Evolutionary conservation across 208 protist genomes (phyloP).

Genomic region (Leishmania major): DNA sequence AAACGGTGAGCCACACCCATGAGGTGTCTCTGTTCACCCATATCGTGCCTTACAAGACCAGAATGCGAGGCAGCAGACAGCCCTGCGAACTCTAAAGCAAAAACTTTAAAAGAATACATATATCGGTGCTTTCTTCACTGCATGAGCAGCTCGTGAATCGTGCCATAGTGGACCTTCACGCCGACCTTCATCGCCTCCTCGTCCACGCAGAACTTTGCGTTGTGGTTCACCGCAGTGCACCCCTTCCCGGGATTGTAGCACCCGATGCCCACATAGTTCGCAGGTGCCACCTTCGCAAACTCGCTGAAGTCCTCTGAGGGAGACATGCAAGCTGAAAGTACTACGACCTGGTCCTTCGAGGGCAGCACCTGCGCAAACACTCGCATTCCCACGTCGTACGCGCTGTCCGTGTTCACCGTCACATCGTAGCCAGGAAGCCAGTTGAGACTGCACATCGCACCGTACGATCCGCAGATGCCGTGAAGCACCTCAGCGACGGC

Average conservation of each 20-base stretch:
- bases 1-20: neutral
- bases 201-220: constrained; percentile 51
- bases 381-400: constrained; percentile 41
- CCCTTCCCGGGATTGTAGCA: constrained; percentile 36
- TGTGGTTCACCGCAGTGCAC: constrained; percentile 46
- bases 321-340: constrained; percentile 26
- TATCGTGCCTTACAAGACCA: neutral
- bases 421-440: constrained; percentile 47
- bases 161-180: constrained; percentile 37
- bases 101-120: neutral
- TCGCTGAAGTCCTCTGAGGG: constrained; percentile 58
- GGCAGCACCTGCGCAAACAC: constrained; percentile 35
- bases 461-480: constrained; percentile 31
- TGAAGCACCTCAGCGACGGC: constrained; percentile 37
- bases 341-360: constrained; percentile 31
- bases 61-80: neutral
- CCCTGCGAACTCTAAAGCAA: neutral
- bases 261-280: constrained; percentile 54
- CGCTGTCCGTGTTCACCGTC: constrained; percentile 43
- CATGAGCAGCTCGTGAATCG: constrained; percentile 23
- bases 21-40: neutral
- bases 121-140: neutral
- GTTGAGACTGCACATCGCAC: constrained; percentile 36
- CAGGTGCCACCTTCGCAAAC: constrained; percentile 37
- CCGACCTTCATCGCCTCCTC: constrained; percentile 55